Base-by-base conservation (phyloP, 768 basidiomycete species). In the Mycena maculata region DNA sequence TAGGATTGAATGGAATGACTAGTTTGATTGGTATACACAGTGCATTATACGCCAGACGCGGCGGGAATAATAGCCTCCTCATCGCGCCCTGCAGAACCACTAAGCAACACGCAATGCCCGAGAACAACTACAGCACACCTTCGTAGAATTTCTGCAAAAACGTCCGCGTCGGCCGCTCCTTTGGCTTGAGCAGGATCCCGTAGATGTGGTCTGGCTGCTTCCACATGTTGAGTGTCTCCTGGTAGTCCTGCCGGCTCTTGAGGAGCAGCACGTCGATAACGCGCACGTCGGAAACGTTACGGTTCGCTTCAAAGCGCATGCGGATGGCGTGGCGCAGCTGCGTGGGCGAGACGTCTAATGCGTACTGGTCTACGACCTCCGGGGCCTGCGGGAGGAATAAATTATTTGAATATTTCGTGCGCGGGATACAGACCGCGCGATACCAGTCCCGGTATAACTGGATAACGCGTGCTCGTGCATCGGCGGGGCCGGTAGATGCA, bases 191-290 rank as follows among this genome's bases (percentile, higher is more conserved):
- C 54, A 94, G 76, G 36, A 92, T 86, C 3, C 92, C 93, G 77
- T 90, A 79, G 31, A 95, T 82, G 74, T 95, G 93, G 67, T 94
- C 92, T 45, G 84, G 86, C 82, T 93, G 92, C 75, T 96, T 96
- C 96, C 96, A 98, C 73, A 87, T 88, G 76, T 98, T 98, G 85
- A 98, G 84, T 57, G 92, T 91, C 84, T 98, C 97, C 84, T 99
- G 97, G 75, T 89, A 94, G 71, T 98, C 95, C 81, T 90, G 92
- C 69, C 89, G 84, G 57, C 88, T 85, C 84, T 98, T 98, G 75
- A 92, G 85, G 42, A 98, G 75, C 72, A 98, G 84, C 48, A 97
- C 82, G 77, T 99, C 95, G 76, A 99, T 88, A 25, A 92, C 88
- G 60, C 89, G 88, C 28, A 87, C 80, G 81, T 99, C 94, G 48